These are phyloP conservation scores for Salvia sclarea DNA, from an alignment of 305 asterid genomes.

Conservation along the genomic window DNA sequence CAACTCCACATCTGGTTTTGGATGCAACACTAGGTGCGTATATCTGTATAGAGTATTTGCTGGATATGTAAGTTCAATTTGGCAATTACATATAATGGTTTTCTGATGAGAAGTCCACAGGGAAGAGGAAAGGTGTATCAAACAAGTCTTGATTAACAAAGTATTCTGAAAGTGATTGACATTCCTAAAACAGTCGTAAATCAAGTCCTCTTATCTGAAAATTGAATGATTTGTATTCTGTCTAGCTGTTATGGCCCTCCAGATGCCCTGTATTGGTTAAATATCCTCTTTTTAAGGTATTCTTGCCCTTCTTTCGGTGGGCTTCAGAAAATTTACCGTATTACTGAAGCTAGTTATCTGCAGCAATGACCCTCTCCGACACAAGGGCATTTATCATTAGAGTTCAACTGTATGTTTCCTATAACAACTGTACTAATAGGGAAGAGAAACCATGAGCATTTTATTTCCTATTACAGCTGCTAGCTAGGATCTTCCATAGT, in stretches of 20 bases:
- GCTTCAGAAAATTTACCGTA: conserved; percentile 3
- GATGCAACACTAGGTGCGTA: conserved; percentile 96
- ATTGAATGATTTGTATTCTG: background rate
- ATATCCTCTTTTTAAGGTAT: background rate
- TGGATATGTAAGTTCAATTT: conserved; percentile 18
- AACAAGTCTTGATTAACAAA: background rate
- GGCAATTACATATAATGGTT: background rate
- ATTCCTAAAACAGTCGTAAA: conserved; percentile 1
- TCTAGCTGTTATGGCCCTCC: background rate
- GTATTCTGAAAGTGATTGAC: conserved; percentile 9
- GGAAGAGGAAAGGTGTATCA: conserved; percentile 12
- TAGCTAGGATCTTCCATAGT: no score
- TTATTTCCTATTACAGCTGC: no score
- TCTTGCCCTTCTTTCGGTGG: background rate
- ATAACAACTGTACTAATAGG: no score
- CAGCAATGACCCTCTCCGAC: background rate
- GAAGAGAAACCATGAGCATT: no score
- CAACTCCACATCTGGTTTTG: conserved; percentile 71
- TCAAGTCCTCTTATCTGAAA: background rate
- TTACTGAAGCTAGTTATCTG: conserved; percentile 2
- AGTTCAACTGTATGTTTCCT: no score
- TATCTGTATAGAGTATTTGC: conserved; percentile 24
- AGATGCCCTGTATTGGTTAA: background rate
- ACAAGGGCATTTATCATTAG: no score
- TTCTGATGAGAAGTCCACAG: conserved; percentile 17